Evolutionary conservation across 2,329 filamentous ascomycete species (phyloP), one percentile per base, ranked within the genome.

Genomic region (Diaporthe sp.): DNA sequence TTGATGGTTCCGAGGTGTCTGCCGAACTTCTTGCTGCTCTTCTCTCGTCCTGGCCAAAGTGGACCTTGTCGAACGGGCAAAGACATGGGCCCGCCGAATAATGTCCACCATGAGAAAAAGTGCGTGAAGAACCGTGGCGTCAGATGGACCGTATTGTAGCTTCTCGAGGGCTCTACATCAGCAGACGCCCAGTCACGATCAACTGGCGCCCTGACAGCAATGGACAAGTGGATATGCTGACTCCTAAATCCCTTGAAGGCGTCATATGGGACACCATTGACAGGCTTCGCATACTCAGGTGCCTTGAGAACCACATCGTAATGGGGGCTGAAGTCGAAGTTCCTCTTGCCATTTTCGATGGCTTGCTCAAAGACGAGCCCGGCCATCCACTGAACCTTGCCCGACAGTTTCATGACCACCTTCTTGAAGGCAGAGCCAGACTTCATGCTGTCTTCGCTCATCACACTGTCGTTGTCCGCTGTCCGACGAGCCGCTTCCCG

Each of bases 21-120:
- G 19, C 96, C 96, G 83, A 99, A 99, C 83, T 99, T 99, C 86
- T 99, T 99, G 88, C 95, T 98, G 61, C 95, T 97, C 87, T 98
- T 98, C 79, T 98, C 97, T 34, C 95, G 90, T 0, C 95, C 95
- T 8, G 96, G 96, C 92, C 96, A 99, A 4, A 99, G 89, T 62
- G 91, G 90, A 22, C 97, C 97, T 86, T 99, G 97, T 0, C 97
- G 94, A 75, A 99, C 94, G 15, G 97, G 97, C 39, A 99, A 88
- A 15, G 96, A 97, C 92, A 98, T 95, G 12, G 96, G 94, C 1
- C 96, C 96, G 12, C 95, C 95, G 84, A 99, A 99, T 79, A 98
- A 92, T 0, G 94, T 96, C 95, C 96, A 98, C 97, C 97, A 99
- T 75, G 93, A 92, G 86, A 96, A 98, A 87, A 99, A 99, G 83